Base-by-base conservation (phyloP, 2,329 filamentous ascomycete genomes). In the Salinomyces thailandicus region DNA sequence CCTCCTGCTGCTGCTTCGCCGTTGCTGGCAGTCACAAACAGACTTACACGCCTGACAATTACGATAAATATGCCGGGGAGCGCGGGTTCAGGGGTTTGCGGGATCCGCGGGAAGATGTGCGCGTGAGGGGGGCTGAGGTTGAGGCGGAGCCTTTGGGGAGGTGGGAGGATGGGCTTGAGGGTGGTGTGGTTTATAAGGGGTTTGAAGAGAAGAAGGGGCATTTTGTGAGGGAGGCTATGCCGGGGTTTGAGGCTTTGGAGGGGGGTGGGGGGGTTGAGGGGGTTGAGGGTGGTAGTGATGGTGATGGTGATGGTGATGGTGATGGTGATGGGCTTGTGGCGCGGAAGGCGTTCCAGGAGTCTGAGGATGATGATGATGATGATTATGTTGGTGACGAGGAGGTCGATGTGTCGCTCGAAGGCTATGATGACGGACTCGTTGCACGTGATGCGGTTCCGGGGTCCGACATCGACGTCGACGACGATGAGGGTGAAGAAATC, bases 161-260 rank as follows among this genome's bases (percentile, higher is more conserved):
- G 1, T 40, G 37, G 40, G 40, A 43, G 31, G 40, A 40, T 16
- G 39, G 42, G 18, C 15, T 35, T 11, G 42, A 38, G 3, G 22
- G 9, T n/a, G 22, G 9, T 2, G 29, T 33, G 5, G 15, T 31
- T 1, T 42, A 44, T 31, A 33, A 42, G 18, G 35, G 16, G 8
- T 33, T 18, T 17, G 16, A 27, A n/a, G 35, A 40, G 5, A 27
- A 38, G 35, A 38, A 37, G 24, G 27, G 27, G 2, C 27, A 30
- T 30, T 30, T 30, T 16, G 27, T 30, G 11, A 8, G 22, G 22
- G 22, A 26, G 22, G 22, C 22, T 26, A 26, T 26, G 22, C 22
- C 22, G 22, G n/a, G 9, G 22, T n/a, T n/a, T 8, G 22, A 26
- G 22, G 22, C n/a, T 26, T 8, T 9, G 3, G 22, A n/a, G 22